Evolutionary conservation across 1,284 basidiomycete species (phyloP).

Genomic region (Tylopilus orsonianus): DNA sequence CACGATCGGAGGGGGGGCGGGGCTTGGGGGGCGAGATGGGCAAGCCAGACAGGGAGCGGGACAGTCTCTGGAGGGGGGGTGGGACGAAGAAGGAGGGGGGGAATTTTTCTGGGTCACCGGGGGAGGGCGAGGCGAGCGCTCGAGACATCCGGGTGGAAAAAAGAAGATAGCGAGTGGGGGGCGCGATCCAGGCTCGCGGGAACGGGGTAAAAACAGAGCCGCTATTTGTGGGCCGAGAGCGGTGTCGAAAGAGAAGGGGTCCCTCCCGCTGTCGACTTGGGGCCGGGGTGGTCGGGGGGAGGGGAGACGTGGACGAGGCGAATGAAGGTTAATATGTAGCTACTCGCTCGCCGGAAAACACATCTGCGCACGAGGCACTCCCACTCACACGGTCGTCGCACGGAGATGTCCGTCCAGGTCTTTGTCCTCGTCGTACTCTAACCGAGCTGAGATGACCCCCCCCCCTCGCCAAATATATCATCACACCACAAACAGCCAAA

Average conservation of each 20-base stretch:
- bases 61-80: conserved; percentile 30
- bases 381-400: conserved; percentile 25
- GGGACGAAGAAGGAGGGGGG: conserved; percentile 22
- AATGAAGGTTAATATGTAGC: too few species aligned
- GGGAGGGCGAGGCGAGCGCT: conserved; percentile 11
- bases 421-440: conserved; percentile 8
- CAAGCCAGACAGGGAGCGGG: conserved; percentile 20
- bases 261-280: too few species aligned
- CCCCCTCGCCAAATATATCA: not conserved
- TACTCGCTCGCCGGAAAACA: not conserved
- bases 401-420: conserved; percentile 17
- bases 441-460: too few species aligned
- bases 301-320: too few species aligned
- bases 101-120: conserved; percentile 26
- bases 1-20: conserved; percentile 4
- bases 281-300: too few species aligned
- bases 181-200: conserved; percentile 2
- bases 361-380: conserved; percentile 11
- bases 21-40: not conserved
- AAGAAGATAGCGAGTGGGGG: not conserved
- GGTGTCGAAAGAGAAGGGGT: too few species aligned
- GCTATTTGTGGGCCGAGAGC: not conserved
- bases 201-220: conserved; percentile 4
- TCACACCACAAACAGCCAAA: conserved; percentile 17
- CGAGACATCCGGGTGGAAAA: conserved; percentile 17